A percentile compares a stretch with the other conserved stretches of the same genome.
Evolutionary conservation across 768 basidiomycete species (phyloP).

Genomic region (Piloderma croceum): DNA sequence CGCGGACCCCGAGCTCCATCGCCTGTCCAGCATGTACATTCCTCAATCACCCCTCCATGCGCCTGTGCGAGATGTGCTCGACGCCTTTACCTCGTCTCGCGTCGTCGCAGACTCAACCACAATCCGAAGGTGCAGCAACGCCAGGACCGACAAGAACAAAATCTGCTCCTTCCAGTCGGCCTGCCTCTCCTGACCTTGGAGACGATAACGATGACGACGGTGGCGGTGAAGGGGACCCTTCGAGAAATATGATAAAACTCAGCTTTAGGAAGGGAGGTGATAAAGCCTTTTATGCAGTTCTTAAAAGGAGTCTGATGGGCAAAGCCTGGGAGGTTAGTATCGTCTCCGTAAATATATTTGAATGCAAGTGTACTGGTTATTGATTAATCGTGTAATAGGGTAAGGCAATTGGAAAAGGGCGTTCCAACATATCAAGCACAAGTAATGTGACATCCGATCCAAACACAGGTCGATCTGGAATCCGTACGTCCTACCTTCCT

Average conservation of each 20-base stretch:
- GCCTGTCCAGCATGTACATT: slow-evolving; percentile 90
- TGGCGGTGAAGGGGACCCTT: slow-evolving; percentile 33
- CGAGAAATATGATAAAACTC: slow-evolving; percentile 59
- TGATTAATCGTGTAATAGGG: not conserved
- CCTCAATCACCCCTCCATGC: slow-evolving; percentile 73
- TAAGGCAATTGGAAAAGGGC: not conserved
- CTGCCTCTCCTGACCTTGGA: slow-evolving; percentile 41
- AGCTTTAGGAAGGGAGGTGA: slow-evolving; percentile 93
- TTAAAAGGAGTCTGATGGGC: slow-evolving; percentile 64
- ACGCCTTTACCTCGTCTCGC: slow-evolving; percentile 49
- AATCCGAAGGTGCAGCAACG: too few relatives aligned
- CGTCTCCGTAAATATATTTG: slow-evolving; percentile 1
- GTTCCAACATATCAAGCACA: not conserved
- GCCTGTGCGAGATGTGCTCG: slow-evolving; percentile 80
- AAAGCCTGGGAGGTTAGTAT: slow-evolving; percentile 75
- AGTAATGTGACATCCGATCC: not conserved
- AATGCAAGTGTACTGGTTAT: not conserved
- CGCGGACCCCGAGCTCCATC: slow-evolving; percentile 32
- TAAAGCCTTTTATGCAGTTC: slow-evolving; percentile 68
- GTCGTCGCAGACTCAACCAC: too few relatives aligned
- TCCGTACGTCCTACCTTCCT: slow-evolving; percentile 35
- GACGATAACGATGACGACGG: slow-evolving; percentile 20
- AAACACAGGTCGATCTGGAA: slow-evolving; percentile 38
- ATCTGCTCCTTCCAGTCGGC: slow-evolving; percentile 64
- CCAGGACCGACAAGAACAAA: slow-evolving; percentile 34